Percentiles rank a stretch among this genome's conserved stretches.
phyloP scores from a whole-genome alignment of 805 yeast genomes.

The Saccharomyces paradoxus region DNA sequence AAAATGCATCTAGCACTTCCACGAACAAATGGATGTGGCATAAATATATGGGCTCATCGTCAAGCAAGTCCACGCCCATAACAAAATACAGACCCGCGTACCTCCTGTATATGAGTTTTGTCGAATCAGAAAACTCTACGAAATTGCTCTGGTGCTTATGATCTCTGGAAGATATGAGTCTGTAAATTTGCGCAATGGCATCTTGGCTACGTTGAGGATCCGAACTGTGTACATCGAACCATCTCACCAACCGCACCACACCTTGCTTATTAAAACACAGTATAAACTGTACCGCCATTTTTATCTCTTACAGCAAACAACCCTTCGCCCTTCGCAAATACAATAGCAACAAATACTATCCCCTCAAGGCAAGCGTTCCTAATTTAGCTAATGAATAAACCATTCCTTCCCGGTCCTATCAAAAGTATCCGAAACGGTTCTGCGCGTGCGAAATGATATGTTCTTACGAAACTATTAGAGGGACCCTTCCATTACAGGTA shows the following conservation, averaged over 20 bases:
- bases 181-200: slow-evolving; percentile 47
- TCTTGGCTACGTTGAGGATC: slow-evolving; percentile 29
- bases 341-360: not conserved
- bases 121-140: slow-evolving; percentile 55
- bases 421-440: not conserved
- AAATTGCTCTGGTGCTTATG: slow-evolving; percentile 76
- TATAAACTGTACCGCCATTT: slow-evolving; percentile 73
- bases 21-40: slow-evolving; percentile 84
- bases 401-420: not conserved
- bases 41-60: slow-evolving; percentile 73
- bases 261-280: slow-evolving; percentile 89
- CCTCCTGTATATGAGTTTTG: slow-evolving; percentile 72
- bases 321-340: not conserved
- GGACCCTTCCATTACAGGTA: not conserved
- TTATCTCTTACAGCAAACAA: not conserved
- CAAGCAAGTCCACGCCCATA: slow-evolving; percentile 69
- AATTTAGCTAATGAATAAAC: not conserved
- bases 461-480: not conserved
- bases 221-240: slow-evolving; percentile 43
- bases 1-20: slow-evolving; percentile 77
- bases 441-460: not conserved
- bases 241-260: slow-evolving; percentile 76
- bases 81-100: slow-evolving; percentile 90
- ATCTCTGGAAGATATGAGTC: slow-evolving; percentile 73
- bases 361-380: not conserved